A percentile compares a stretch with the other conserved stretches of the same genome.
These are phyloP conservation scores for Diospyros lotus DNA, from an alignment of 148 eudicot species.

Conservation along the genomic window DNA sequence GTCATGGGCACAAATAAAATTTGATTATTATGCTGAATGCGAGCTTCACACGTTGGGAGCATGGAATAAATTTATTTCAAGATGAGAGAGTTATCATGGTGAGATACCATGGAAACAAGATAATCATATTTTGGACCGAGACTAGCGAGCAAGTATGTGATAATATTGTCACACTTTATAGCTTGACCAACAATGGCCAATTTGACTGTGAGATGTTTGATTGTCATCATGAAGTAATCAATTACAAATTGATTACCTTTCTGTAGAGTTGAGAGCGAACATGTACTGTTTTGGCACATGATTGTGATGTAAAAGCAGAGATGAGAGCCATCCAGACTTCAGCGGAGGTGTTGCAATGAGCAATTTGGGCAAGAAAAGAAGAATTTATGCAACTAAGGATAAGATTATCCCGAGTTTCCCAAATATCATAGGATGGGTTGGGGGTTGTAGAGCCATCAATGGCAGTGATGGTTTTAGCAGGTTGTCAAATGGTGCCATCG, in stretches of 20 bases:
- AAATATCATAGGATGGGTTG: neutral
- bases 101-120: neutral
- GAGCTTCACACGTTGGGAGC: neutral
- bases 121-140: neutral
- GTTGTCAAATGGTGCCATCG: neutral
- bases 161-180: neutral
- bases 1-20: neutral
- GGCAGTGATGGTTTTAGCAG: neutral
- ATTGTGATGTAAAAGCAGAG: neutral
- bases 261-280: neutral
- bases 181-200: neutral
- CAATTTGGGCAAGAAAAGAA: neutral
- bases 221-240: neutral
- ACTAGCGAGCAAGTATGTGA: neutral
- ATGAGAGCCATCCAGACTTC: neutral
- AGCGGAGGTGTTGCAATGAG: neutral
- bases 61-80: neutral
- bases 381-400: neutral
- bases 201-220: neutral
- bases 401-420: neutral
- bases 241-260: neutral
- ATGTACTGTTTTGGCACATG: neutral
- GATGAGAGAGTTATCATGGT: neutral
- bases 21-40: neutral
- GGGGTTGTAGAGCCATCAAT: neutral